These are phyloP conservation scores for Suillus subaureus DNA, from an alignment of 768 basidiomycete genomes.

Conservation along the genomic window DNA sequence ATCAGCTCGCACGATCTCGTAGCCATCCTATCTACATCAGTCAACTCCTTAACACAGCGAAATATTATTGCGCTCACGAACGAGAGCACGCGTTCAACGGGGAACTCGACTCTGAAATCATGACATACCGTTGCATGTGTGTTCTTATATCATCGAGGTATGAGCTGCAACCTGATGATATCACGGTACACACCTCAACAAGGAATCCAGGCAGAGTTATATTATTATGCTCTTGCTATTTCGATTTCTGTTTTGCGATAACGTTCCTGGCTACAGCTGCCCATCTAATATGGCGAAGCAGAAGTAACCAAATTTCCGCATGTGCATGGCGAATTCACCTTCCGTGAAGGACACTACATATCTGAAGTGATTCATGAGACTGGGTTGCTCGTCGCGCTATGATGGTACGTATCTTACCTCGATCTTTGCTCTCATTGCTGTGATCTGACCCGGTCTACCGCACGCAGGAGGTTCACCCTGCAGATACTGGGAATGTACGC, in stretches of 20 bases:
- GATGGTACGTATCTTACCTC: too few relatives aligned
- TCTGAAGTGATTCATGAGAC: slow-evolving; percentile 93
- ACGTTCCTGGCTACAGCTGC: too few relatives aligned
- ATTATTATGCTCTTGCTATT: too few relatives aligned
- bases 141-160: too few relatives aligned
- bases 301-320: slow-evolving; percentile 28
- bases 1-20: too few relatives aligned
- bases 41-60: background rate
- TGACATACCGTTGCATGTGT: too few relatives aligned
- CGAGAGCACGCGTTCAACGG: too few relatives aligned
- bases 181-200: background rate
- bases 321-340: slow-evolving; percentile 93
- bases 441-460: background rate
- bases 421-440: too few relatives aligned
- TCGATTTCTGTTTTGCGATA: too few relatives aligned
- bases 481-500: slow-evolving; percentile 69
- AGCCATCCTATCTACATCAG: background rate
- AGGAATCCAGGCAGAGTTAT: too few relatives aligned
- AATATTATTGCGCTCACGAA: background rate
- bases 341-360: slow-evolving; percentile 98
- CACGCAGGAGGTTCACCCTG: slow-evolving; percentile 90
- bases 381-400: slow-evolving; percentile 85
- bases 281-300: too few relatives aligned
- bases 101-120: background rate
- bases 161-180: too few relatives aligned